phyloP scores from a whole-genome alignment of 768 basidiomycete species.

The Termitomyces sp. region DNA sequence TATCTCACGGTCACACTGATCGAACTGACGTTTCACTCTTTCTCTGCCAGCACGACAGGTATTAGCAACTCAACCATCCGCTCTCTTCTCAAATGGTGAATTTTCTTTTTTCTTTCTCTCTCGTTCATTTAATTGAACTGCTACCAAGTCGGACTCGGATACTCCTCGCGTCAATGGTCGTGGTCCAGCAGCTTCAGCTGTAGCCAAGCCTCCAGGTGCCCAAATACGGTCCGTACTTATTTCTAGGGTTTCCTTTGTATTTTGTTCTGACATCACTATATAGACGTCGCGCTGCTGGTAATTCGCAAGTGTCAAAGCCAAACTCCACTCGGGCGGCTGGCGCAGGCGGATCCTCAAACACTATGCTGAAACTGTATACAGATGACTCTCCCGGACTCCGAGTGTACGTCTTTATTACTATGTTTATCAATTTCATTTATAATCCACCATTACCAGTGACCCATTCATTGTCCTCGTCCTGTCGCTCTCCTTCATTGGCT shows the following conservation, averaged over 20 bases:
- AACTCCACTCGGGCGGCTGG: conserved; percentile 90
- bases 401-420: conserved; percentile 65
- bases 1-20: conserved; percentile 20
- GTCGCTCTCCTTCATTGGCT: conserved; percentile 94
- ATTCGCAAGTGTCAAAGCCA: conserved; percentile 60
- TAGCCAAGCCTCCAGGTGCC: conserved; percentile 75
- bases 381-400: conserved; percentile 96
- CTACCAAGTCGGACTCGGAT: conserved; percentile 78
- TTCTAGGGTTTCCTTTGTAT: background rate
- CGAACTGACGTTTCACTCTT: conserved; percentile 22
- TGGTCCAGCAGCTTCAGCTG: conserved; percentile 36
- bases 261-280: conserved; percentile 1
- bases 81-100: conserved; percentile 34
- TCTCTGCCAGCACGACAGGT: conserved; percentile 18
- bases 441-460: conserved; percentile 50
- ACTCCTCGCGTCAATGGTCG: conserved; percentile 45
- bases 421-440: background rate
- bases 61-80: conserved; percentile 5
- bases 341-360: conserved; percentile 94
- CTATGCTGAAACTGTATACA: conserved; percentile 98
- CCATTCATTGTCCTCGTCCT: conserved; percentile 96
- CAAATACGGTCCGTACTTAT: conserved; percentile 65
- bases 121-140: background rate
- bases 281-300: conserved; percentile 72
- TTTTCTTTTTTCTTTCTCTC: background rate